Conservation (phyloP, 148 eudicot genomes). For the Arbutus unedo region DNA sequence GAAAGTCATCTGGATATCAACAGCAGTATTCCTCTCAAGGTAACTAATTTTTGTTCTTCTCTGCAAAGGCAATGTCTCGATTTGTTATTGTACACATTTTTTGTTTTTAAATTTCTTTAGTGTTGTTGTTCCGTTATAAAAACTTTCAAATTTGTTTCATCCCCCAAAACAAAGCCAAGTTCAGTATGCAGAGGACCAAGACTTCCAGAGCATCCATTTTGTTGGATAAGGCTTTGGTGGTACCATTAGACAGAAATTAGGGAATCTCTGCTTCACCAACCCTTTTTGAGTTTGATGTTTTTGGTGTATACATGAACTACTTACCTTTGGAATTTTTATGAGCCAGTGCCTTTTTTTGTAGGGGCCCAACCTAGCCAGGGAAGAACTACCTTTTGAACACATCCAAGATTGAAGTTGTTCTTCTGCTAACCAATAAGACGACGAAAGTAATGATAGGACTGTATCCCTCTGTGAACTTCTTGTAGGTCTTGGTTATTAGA, state of each 20-base stretch:
- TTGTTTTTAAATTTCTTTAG: not conserved
- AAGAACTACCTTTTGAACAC: not conserved
- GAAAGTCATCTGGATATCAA: constrained; percentile 82
- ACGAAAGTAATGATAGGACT: not conserved
- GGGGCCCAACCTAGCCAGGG: not conserved
- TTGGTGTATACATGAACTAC: not conserved
- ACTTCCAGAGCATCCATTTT: not conserved
- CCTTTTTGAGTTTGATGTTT: not conserved
- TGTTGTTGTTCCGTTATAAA: not conserved
- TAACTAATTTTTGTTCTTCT: constrained; percentile 12
- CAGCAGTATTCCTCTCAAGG: constrained; percentile 53
- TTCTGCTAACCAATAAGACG: not conserved
- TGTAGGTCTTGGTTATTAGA: not conserved
- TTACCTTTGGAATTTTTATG: not conserved
- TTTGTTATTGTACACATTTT: not conserved
- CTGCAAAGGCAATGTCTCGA: not conserved
- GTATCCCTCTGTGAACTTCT: not conserved
- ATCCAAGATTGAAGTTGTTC: not conserved
- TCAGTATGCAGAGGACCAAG: not conserved
- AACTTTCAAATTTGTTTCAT: not conserved
- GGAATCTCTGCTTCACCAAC: not conserved
- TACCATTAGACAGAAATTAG: not conserved
- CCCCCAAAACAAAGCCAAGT: not conserved
- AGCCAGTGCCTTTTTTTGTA: not conserved
- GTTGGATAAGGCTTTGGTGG: not conserved